These are phyloP conservation scores for Coemansia reversa DNA, from an alignment of 192 early-diverging fungal genomes.

Conservation along the genomic window DNA sequence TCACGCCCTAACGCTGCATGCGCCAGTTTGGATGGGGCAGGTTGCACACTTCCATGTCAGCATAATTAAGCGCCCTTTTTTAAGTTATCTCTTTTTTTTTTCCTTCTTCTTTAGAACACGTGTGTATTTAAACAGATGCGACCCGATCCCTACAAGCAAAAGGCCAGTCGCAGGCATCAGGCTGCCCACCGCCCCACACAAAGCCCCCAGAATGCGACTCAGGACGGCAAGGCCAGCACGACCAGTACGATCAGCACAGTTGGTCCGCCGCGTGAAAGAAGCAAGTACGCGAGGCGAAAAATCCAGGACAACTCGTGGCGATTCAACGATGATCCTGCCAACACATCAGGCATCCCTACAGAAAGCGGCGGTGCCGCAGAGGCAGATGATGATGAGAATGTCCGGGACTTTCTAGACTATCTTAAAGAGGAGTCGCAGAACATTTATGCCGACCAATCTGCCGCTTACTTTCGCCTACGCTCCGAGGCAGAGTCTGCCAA, in stretches of 20 bases:
- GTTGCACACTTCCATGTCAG: too few relatives aligned
- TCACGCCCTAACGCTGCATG: too few relatives aligned
- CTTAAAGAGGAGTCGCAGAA: slow-evolving; percentile 25
- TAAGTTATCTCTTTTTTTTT: too few relatives aligned
- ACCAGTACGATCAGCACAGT: not conserved
- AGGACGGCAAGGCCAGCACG: not conserved
- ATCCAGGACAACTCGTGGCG: slow-evolving; percentile 35
- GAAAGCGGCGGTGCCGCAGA: slow-evolving; percentile 12
- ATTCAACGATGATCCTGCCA: slow-evolving; percentile 12
- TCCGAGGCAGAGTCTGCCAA: slow-evolving; percentile 18
- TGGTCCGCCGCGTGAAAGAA: slow-evolving; percentile 1
- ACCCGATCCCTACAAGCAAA: slow-evolving; percentile 50
- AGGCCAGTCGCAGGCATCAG: slow-evolving; percentile 49
- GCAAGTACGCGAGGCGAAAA: slow-evolving; percentile 16
- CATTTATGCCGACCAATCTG: slow-evolving; percentile 14
- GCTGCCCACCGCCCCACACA: slow-evolving; percentile 4
- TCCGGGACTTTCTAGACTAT: slow-evolving; percentile 30
- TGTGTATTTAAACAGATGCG: slow-evolving; percentile 19
- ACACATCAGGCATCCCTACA: not conserved
- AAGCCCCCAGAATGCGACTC: slow-evolving; percentile 4
- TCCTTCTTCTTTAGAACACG: not conserved
- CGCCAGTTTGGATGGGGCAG: too few relatives aligned
- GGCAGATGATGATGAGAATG: slow-evolving; percentile 19
- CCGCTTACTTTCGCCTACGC: slow-evolving; percentile 39
- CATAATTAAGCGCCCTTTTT: not conserved